Base-by-base conservation (phyloP, 345 rosid species). In the Euphorbia tirucalli region DNA sequence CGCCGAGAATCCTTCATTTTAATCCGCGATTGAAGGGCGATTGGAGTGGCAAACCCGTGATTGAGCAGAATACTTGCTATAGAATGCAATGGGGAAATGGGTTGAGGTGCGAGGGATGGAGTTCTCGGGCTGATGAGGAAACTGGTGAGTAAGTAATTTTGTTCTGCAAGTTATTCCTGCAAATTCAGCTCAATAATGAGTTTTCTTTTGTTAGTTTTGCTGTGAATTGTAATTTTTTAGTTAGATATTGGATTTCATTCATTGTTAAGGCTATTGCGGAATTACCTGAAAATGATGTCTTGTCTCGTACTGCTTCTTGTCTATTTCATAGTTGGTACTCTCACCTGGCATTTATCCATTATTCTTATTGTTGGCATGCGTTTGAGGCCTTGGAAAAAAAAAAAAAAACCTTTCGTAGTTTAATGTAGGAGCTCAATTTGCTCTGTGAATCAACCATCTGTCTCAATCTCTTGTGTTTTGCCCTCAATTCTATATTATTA, bases 21-120 rank as follows among this genome's bases (percentile, higher is more conserved):
- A 93, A 93, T 71, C 97, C 98, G 13, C 83, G 98, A 85, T 80
- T 93, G 6, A 93, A 85, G 31, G 98, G 98, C 62, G 98, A 93
- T 76, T 93, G 97, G 93, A 91, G 97, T 58, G 80, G 77, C 14
- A 85, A 78, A 74, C 96, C 98, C 0, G 96, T 91, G 71, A 93
- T 93, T 68, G 98, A 93, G 78, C 93, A 85, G 86, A 93, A 93
- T 72, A 93, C 93, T 78, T 93, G 98, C 60, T 93, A 90, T 60
- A 81, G 97, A 67, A 90, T 90, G 97, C 97, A 93, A 37, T 93
- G 98, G 98, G 97, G 98, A 2, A 71, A 86, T 27, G 87, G 94
- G 0, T 74, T 85, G 83, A 84, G 98, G 37, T 93, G 98, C 39
- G 94, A 86, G 77, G 97, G 98, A 16, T 88, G 91, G 94, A 83